Percentiles rank a stretch among this genome's conserved stretches.
These are phyloP conservation scores for Paramecium biaurelia DNA, from an alignment of 73 alveolate genomes.

Conservation along the genomic window DNA sequence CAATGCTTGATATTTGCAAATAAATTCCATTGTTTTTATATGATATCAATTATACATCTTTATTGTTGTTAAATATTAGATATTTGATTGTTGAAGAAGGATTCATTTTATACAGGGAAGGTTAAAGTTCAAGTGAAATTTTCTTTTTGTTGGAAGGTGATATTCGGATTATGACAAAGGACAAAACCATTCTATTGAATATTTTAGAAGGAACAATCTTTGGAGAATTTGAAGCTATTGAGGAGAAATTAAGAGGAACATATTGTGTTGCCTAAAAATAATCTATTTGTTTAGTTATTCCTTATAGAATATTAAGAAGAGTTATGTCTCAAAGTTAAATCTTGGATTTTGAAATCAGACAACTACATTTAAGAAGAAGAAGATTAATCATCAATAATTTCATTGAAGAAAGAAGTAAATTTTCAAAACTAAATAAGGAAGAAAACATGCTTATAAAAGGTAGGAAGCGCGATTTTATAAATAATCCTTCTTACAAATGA, in stretches of 20 bases:
- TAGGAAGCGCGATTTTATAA: neutral
- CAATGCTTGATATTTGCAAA: conserved; percentile 18
- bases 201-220: conserved; percentile 2
- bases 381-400: neutral
- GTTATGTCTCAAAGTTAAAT: neutral
- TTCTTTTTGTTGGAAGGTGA: neutral
- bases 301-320: neutral
- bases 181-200: neutral
- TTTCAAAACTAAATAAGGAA: neutral
- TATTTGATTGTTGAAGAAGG: neutral
- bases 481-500: neutral
- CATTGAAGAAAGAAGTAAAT: neutral
- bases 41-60: neutral
- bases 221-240: conserved; percentile 49
- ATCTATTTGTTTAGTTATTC: neutral
- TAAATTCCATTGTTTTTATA: neutral
- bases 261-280: neutral
- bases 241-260: conserved; percentile 9
- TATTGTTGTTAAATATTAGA: neutral
- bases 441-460: neutral
- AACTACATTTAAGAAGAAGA: neutral
- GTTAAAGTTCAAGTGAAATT: neutral
- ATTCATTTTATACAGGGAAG: neutral
- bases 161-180: neutral
- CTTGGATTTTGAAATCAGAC: neutral